phyloP scores from a whole-genome alignment of 2,329 filamentous ascomycete species.

The Gnomoniopsis sp. region DNA sequence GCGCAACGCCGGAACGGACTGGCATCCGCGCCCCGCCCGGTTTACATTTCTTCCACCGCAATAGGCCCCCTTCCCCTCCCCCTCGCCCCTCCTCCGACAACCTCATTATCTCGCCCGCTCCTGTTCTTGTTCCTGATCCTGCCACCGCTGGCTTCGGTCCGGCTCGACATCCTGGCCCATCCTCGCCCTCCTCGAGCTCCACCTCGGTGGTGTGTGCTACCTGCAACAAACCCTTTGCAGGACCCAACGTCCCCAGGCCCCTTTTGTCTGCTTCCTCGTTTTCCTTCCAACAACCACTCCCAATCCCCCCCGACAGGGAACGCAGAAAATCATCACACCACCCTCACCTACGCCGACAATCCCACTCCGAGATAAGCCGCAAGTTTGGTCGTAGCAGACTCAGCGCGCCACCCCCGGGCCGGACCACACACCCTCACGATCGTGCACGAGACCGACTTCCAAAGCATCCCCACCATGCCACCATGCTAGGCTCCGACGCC shows the following conservation, averaged over 20 bases:
- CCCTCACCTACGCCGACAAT: slow-evolving; percentile 1
- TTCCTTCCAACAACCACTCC: slow-evolving; percentile 2
- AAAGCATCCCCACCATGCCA: slow-evolving; percentile 11
- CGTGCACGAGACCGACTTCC: slow-evolving; percentile 4
- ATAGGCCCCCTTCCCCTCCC: neutral
- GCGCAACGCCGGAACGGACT: no score
- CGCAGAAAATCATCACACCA: neutral
- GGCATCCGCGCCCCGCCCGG: neutral
- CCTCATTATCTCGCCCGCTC: neutral
- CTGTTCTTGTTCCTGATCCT: neutral
- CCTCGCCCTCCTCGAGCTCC: neutral
- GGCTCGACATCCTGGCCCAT: neutral
- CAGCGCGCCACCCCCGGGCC: neutral
- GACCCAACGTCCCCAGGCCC: neutral
- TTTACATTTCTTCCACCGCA: neutral
- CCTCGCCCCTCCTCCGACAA: neutral
- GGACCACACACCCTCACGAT: neutral
- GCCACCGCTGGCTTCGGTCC: neutral
- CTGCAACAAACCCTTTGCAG: slow-evolving; percentile 1
- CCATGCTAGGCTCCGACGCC: slow-evolving; percentile 30
- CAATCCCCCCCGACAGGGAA: neutral
- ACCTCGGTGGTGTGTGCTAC: slow-evolving; percentile 7
- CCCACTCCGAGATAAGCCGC: neutral
- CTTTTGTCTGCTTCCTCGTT: slow-evolving; percentile 4
- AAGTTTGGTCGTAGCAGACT: neutral